Percentiles rank a stretch among this genome's conserved stretches.
These are phyloP conservation scores for Podila verticillata DNA, from an alignment of 192 early-diverging fungal species.

Conservation along the genomic window DNA sequence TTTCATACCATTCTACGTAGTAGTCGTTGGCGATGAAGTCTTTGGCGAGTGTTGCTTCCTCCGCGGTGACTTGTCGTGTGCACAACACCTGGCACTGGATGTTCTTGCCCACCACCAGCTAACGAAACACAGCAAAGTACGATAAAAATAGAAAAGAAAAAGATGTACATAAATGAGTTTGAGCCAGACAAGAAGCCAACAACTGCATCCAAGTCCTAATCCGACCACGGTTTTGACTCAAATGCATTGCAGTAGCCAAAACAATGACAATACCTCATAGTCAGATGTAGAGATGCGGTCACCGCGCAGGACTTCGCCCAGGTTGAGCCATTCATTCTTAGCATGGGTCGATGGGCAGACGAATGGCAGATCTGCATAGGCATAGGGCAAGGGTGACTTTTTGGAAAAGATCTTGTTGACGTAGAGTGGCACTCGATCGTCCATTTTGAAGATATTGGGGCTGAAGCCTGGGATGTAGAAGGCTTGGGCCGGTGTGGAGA, in stretches of 20 bases:
- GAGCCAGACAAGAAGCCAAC: neutral
- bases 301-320: slow-evolving; percentile 77
- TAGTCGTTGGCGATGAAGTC: slow-evolving; percentile 68
- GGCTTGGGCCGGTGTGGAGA: slow-evolving; percentile 12
- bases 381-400: slow-evolving; percentile 70
- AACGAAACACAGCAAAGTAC: neutral
- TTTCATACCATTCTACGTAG: slow-evolving; percentile 63
- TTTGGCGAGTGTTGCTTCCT: slow-evolving; percentile 56
- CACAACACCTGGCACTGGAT: slow-evolving; percentile 64
- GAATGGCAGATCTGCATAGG: slow-evolving; percentile 72
- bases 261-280: slow-evolving; percentile 60
- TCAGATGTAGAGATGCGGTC: slow-evolving; percentile 74
- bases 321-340: slow-evolving; percentile 52
- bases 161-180: neutral
- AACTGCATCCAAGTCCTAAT: neutral
- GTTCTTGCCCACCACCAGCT: slow-evolving; percentile 58
- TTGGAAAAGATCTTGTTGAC: slow-evolving; percentile 79
- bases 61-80: slow-evolving; percentile 51
- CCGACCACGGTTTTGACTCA: no score
- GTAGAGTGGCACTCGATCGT: slow-evolving; percentile 65
- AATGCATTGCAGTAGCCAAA: no score
- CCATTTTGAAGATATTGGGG: slow-evolving; percentile 48
- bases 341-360: slow-evolving; percentile 60
- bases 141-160: neutral
- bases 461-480: slow-evolving; percentile 55